phyloP scores from a whole-genome alignment of 192 early-diverging fungal species.

The Anaeromyces robustus region DNA sequence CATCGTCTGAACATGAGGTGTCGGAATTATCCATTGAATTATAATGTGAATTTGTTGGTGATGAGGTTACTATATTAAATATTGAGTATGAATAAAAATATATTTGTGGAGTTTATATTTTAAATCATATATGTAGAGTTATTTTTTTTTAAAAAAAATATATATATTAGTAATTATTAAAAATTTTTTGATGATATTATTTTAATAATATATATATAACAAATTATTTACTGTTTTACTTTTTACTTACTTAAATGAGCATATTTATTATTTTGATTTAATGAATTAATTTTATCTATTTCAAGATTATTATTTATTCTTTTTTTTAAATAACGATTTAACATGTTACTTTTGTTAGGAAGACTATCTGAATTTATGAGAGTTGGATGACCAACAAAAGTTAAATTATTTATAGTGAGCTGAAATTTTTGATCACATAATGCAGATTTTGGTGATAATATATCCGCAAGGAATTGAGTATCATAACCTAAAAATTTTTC shows the following conservation, averaged over 20 bases:
- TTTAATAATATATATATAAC: no score
- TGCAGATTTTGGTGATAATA: constrained; percentile 48
- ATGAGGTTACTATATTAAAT: constrained; percentile 10
- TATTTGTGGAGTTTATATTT: no score
- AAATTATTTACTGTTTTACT: no score
- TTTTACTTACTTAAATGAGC: constrained; percentile 11
- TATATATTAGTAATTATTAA: no score
- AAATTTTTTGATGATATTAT: no score
- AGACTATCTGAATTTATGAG: constrained; percentile 37
- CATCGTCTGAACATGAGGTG: constrained; percentile 3
- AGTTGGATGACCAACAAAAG: constrained; percentile 65
- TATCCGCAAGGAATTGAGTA: not conserved
- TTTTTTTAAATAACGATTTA: constrained; percentile 19
- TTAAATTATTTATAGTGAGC: constrained; percentile 67
- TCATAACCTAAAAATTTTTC: not conserved
- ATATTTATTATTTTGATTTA: constrained; percentile 10
- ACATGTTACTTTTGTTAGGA: constrained; percentile 36
- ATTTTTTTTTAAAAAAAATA: no score
- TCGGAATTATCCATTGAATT: constrained; percentile 4
- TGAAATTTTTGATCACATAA: constrained; percentile 74
- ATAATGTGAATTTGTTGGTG: not conserved
- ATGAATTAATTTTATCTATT: not conserved
- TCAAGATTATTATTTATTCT: not conserved
- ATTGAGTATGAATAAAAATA: constrained; percentile 10
- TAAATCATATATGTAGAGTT: no score